Evolutionary conservation across 108 stramenopile species (phyloP), one percentile per base, ranked within the genome.

Genomic region (Fragilaria crotonensis): DNA sequence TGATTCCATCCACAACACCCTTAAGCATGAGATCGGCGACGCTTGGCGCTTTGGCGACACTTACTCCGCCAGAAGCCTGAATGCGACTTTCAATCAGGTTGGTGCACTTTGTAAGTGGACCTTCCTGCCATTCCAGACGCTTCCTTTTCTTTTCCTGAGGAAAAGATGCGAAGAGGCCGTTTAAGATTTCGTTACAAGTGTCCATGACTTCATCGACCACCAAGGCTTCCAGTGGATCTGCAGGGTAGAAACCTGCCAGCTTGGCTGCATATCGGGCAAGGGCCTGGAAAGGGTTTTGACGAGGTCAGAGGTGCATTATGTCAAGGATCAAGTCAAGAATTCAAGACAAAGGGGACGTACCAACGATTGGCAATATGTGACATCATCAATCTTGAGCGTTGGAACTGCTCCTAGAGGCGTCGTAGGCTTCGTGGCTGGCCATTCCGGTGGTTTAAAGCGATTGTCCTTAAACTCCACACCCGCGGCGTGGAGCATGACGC

Each of bases 381-480:
- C 48, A n/a, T 25, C 59, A 22, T 33, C 62, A 11, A 69, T 44
- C 68, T 55, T 62, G 23, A 69, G 30, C 7, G 48, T 45, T 17
- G 68, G 68, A 26, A 69, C 32, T 14, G 25, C 28, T 57, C 68
- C 68, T 9, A 54, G 44, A 11, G 68, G 68, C 14, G 68, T 63
- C 7, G 68, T 69, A 0, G 61, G 61, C 62, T 69, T 69, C 53
- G 63, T 3, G 0, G 41, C 22, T 5, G 62, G 62, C 68, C 68
- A 69, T 33, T 69, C 60, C 22, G 22, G 25, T 2, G 26, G 21
- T 14, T 17, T 9, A n/a, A 69, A 18, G 23, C 68, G 60, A 3
- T 27, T 59, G 54, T 69, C 68, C 0, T 31, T 63, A 54, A 54
- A 69, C 11, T 55, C 31, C 32, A 69, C 25, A 23, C 68, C 68